Conservation (phyloP, 2,329 filamentous ascomycete species). For the Neodidymelliopsis sp. region DNA sequence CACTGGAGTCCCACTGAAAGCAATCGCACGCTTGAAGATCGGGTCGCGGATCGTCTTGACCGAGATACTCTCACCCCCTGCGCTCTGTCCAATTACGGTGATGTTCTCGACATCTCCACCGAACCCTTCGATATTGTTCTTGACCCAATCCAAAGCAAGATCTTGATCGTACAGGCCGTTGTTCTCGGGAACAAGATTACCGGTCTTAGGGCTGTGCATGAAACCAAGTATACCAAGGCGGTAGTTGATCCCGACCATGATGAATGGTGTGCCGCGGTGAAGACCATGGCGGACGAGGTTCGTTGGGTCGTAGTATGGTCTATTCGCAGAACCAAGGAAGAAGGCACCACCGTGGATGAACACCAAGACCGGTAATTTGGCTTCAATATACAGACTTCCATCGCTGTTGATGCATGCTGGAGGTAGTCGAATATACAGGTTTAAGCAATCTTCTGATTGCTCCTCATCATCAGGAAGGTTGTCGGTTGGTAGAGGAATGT, state of each 20-base stretch:
- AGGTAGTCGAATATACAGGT: slow-evolving; percentile 43
- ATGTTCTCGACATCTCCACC: slow-evolving; percentile 47
- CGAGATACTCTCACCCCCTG: slow-evolving; percentile 48
- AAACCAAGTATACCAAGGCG: slow-evolving; percentile 38
- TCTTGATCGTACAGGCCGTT: slow-evolving; percentile 44
- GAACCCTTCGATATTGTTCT: slow-evolving; percentile 44
- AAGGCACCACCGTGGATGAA: slow-evolving; percentile 63
- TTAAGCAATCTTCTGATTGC: slow-evolving; percentile 54
- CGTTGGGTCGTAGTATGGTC: slow-evolving; percentile 59
- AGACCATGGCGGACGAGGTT: slow-evolving; percentile 18
- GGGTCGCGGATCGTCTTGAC: slow-evolving; percentile 18
- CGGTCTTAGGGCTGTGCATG: slow-evolving; percentile 55
- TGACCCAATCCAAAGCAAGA: slow-evolving; percentile 47
- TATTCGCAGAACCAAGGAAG: slow-evolving; percentile 57
- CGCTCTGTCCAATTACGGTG: slow-evolving; percentile 54
- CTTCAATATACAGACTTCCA: slow-evolving; percentile 12
- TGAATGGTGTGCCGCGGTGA: slow-evolving; percentile 9
- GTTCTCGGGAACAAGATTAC: slow-evolving; percentile 34
- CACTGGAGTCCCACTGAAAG: slow-evolving; percentile 22
- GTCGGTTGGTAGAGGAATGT: slow-evolving; percentile 24
- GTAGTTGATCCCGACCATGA: slow-evolving; percentile 28
- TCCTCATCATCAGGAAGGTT: slow-evolving; percentile 25
- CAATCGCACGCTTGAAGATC: slow-evolving; percentile 25
- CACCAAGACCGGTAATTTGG: slow-evolving; percentile 57
- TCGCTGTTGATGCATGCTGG: slow-evolving; percentile 54